Conservation (phyloP, 805 yeast species). For the Wickerhamiella lipophila region DNA sequence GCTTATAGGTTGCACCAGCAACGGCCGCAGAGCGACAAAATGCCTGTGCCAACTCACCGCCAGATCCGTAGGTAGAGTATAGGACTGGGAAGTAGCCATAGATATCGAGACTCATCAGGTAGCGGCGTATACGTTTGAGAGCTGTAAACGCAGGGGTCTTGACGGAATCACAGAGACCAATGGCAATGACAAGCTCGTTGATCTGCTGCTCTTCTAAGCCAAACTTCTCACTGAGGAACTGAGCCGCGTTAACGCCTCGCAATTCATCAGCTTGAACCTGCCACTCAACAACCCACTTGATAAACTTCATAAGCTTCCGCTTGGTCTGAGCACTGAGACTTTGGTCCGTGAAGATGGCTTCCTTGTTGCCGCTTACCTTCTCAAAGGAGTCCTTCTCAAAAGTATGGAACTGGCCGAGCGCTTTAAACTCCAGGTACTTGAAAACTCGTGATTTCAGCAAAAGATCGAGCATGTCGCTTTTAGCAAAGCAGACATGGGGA, state of each 20-base stretch:
- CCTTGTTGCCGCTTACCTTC: conserved; percentile 73
- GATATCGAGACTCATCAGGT: conserved; percentile 71
- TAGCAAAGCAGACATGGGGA: conserved; percentile 80
- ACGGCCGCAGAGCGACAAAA: conserved; percentile 97
- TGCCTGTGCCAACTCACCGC: conserved; percentile 92
- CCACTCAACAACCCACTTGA: conserved; percentile 72
- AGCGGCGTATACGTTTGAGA: conserved; percentile 67
- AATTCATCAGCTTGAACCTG: conserved; percentile 48
- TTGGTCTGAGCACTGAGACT: conserved; percentile 60
- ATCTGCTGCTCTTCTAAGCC: conserved; percentile 61
- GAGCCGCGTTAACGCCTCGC: conserved; percentile 42
- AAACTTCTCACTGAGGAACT: conserved; percentile 52
- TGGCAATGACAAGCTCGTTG: conserved; percentile 71
- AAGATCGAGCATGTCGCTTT: conserved; percentile 70
- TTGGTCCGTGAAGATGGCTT: conserved; percentile 87
- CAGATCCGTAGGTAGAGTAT: conserved; percentile 87
- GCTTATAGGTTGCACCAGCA: conserved; percentile 87
- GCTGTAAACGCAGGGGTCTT: conserved; percentile 61
- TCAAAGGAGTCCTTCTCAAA: conserved; percentile 85
- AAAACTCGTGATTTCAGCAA: conserved; percentile 77
- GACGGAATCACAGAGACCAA: conserved; percentile 61
- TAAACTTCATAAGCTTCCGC: conserved; percentile 77
- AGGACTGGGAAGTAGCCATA: conserved; percentile 91
- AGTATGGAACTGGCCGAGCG: conserved; percentile 81
- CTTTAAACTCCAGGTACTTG: conserved; percentile 83